Base-by-base conservation (phyloP, 305 asterid species). In the Rubia peregrina region DNA sequence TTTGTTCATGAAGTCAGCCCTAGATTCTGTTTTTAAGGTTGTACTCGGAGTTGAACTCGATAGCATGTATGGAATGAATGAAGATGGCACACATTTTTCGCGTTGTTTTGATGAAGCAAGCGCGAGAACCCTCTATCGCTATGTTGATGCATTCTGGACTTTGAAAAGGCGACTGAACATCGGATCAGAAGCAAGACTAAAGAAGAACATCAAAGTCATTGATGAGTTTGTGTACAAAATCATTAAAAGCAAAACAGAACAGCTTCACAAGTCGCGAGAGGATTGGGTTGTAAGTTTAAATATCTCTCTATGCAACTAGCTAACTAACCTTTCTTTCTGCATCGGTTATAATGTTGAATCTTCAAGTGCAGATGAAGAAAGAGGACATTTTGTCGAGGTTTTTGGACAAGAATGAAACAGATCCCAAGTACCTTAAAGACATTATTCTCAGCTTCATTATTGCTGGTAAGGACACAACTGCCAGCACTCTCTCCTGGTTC, bases 391-490 rank as follows among this genome's bases (percentile, higher is more conserved):
- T 83, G 49, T 79, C 87, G 1, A 85, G 84, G 68, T 83, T 85
- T 43, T 74, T 85, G 78, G 75, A 85, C 73, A 79, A 73, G 87
- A 86, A 83, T 22, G 87, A 89, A 69, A 89, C 85, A 5, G 88
- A 89, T 80, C 91, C 91, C 3, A 71, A 80, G 83, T 87, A 89
- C 78, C 79, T 89, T 14, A 87, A 85, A 76, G 95, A 91, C 61
- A 87, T 89, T 65, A 86, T 89, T 17, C 87, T 91, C 11, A 86
- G 92, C 76, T 91, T 91, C 74, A 88, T 91, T 56, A 87, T 87
- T 71, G 96, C 96, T 64, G 96, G 93, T 56, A 89, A 91, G 73
- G 96, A 90, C 71, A 85, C 95, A n/a, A 83, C 92, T 59, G 89
- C 92, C 1, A 85, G 84, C 73, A 80, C 88, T 41, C 96, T 90